Evolutionary conservation across 495 filamentous ascomycete species (phyloP).

Genomic region (Xanthoparmelia taractica): DNA sequence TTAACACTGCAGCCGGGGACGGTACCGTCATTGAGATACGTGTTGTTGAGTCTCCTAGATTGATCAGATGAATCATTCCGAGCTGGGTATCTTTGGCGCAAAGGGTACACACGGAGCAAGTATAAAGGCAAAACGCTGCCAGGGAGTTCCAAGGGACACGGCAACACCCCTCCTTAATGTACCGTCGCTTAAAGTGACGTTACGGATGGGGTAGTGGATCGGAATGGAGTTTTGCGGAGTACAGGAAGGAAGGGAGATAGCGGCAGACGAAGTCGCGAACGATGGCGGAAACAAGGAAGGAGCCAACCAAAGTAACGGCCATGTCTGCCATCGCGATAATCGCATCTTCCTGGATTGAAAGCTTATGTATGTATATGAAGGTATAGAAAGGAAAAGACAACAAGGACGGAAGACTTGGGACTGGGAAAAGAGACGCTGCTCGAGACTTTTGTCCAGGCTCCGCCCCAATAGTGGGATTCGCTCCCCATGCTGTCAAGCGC

Average conservation of each 20-base stretch:
- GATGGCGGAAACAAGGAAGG: neutral
- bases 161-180: constrained; percentile 13
- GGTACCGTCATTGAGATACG: constrained; percentile 11
- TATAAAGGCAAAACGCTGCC: constrained; percentile 16
- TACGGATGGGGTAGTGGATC: constrained; percentile 11
- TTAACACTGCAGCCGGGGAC: constrained; percentile 1
- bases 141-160: constrained; percentile 17
- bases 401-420: neutral
- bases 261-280: neutral
- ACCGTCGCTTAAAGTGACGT: constrained; percentile 15
- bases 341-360: neutral
- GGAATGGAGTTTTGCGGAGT: neutral
- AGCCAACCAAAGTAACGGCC: neutral
- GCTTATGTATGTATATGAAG: neutral
- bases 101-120: constrained; percentile 4
- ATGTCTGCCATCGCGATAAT: neutral
- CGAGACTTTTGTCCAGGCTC: neutral
- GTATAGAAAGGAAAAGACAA: neutral
- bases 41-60: constrained; percentile 13
- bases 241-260: neutral
- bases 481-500: too few relatives aligned
- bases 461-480: too few relatives aligned
- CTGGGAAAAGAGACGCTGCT: neutral
- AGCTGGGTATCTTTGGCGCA: neutral
- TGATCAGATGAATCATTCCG: neutral